Evolutionary conservation across 2,329 filamentous ascomycete species (phyloP).

Genomic region (Huntiella moniliformis): DNA sequence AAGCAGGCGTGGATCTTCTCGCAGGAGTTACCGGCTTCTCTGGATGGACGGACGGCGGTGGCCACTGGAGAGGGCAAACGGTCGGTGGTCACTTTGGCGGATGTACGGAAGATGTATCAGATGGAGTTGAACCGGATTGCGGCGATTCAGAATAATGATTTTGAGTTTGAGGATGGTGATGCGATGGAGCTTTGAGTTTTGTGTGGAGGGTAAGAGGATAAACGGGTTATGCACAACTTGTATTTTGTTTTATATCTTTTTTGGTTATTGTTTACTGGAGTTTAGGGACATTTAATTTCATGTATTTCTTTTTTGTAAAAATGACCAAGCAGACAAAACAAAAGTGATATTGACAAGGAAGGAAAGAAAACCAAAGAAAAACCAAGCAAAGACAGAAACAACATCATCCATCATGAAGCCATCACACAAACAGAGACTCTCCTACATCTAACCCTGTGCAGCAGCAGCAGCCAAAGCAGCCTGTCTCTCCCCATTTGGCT

Average conservation of each 20-base stretch:
- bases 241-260: conserved; percentile 14
- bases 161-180: conserved; percentile 47
- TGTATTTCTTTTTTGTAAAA: conserved; percentile 2
- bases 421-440: not conserved
- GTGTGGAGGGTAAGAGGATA: not conserved
- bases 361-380: not conserved
- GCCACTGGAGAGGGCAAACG: conserved; percentile 30
- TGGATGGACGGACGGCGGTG: conserved; percentile 11
- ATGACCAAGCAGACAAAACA: not conserved
- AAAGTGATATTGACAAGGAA: conserved; percentile 1
- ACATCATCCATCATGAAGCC: not conserved
- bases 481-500: conserved; percentile 26
- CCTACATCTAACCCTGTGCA: conserved; percentile 11
- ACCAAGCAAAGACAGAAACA: not conserved
- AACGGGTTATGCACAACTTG: conserved; percentile 5
- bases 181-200: conserved; percentile 29
- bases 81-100: conserved; percentile 66
- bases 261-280: conserved; percentile 9
- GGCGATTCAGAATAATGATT: conserved; percentile 75
- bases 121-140: conserved; percentile 74
- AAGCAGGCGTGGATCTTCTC: conserved; percentile 63
- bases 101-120: conserved; percentile 77
- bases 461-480: conserved; percentile 20
- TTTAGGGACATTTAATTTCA: conserved; percentile 12
- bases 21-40: conserved; percentile 20